phyloP scores from a whole-genome alignment of 176 grass and related monocot genomes.

The Rhynchospora breviuscula region DNA sequence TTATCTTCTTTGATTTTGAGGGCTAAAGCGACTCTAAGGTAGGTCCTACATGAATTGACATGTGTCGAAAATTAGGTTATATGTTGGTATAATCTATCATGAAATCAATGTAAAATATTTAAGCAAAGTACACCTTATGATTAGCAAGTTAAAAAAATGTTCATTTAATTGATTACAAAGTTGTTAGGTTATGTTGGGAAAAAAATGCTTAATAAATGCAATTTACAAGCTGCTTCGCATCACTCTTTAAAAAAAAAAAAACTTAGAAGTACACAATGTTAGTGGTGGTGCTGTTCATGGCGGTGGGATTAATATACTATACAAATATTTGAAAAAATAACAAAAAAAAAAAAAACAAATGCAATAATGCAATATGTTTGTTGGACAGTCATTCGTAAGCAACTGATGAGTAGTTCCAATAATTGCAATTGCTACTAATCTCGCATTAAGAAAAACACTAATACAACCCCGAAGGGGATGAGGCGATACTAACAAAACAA shows the following conservation, averaged over 20 bases:
- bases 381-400: background rate
- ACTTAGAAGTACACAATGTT: background rate
- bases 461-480: background rate
- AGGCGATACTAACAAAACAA: no score
- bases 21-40: background rate
- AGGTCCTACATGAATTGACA: background rate
- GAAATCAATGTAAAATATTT: background rate
- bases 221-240: background rate
- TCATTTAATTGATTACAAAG: background rate
- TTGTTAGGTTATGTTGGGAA: background rate
- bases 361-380: background rate
- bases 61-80: background rate
- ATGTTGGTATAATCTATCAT: background rate
- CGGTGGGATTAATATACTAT: constrained; percentile 2
- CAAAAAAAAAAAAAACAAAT: background rate
- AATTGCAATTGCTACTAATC: constrained; percentile 1
- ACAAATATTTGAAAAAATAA: background rate
- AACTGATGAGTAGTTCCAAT: background rate
- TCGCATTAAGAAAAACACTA: background rate
- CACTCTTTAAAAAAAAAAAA: background rate
- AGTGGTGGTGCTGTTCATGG: background rate
- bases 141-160: background rate
- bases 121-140: background rate
- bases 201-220: background rate
- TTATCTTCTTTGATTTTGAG: background rate